A percentile compares a stretch with the other conserved stretches of the same genome.
Evolutionary conservation across 106 monocot species (phyloP).

Genomic region (Triglochin maritima): DNA sequence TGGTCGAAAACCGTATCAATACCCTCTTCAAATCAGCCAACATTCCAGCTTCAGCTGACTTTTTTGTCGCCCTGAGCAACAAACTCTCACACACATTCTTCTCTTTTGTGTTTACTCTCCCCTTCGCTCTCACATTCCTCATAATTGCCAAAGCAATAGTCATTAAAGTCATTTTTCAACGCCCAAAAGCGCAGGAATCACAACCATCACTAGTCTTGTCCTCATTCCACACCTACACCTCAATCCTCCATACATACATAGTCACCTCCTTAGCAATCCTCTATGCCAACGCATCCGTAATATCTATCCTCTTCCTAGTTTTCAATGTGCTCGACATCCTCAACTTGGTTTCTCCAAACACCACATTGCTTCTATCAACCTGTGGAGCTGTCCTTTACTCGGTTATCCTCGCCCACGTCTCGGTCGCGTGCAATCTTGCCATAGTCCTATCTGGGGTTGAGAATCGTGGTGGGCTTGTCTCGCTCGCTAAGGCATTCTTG

Average conservation of each 20-base stretch:
- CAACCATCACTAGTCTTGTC: not conserved
- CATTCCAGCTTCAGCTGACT: conserved; percentile 33
- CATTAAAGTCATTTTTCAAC: conserved; percentile 7
- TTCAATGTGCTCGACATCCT: conserved; percentile 35
- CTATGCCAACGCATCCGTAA: conserved; percentile 43
- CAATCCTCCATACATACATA: conserved; percentile 41
- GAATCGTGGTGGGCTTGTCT: conserved; percentile 26
- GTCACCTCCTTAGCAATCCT: conserved; percentile 45
- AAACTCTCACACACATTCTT: conserved; percentile 63
- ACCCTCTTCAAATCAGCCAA: conserved; percentile 44
- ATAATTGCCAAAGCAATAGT: conserved; percentile 56
- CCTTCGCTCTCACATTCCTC: conserved; percentile 62
- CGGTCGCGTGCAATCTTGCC: conserved; percentile 57
- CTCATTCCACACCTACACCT: no score
- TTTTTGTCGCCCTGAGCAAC: conserved; percentile 41
- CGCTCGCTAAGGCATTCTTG: conserved; percentile 41
- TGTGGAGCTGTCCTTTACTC: conserved; percentile 43
- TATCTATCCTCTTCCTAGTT: conserved; percentile 40
- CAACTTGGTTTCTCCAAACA: conserved; percentile 18
- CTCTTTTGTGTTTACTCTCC: conserved; percentile 41
- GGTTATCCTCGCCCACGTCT: conserved; percentile 28
- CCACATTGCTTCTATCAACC: conserved; percentile 28
- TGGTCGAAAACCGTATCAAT: conserved; percentile 30
- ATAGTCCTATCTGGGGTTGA: conserved; percentile 45
- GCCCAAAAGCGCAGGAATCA: not conserved